Base-by-base conservation (phyloP, 495 filamentous ascomycete genomes). In the Talaromyces stipitatus region DNA sequence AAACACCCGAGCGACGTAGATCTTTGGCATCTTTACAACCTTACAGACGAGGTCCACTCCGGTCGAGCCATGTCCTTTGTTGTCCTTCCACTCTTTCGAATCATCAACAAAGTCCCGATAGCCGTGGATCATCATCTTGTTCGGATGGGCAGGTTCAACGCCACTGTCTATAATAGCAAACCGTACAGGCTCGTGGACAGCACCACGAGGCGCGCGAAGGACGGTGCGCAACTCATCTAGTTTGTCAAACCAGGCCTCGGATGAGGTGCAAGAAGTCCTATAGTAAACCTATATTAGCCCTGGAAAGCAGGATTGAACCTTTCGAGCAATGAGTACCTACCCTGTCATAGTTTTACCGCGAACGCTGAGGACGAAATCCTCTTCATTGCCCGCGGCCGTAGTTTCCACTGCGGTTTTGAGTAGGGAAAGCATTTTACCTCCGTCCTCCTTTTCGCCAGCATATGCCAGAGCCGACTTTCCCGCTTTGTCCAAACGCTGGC, bases 401-500 rank as follows among this genome's bases (percentile, higher is more conserved):
- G 28, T 29, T 29, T 29, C 28, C 4, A 29, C 36, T 11, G 36
- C 4, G 22, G 47, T 10, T 6, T 20, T 11, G 14, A 50, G 14
- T 29, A 50, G 4, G 22, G 8, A 4, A 29, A 50, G 10, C n/a
- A 50, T 24, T n/a, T 50, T 14, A n/a, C n/a, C n/a, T 26, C 14
- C 9, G 16, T 50, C 22, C 10, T 26, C 16, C 12, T 6, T 3
- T 10, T 10, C 22, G 5, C 14, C 12, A 11, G 47, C 47, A 26
- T 12, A 18, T 26, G 22, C n/a, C 14, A 54, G 23, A 38, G 50
- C 3, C 23, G 22, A 9, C 28, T 32, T 29, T 20, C 50, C 50
- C 3, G 3, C 10, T 32, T 54, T 54, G 30, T 28, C 50, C 26
- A 26, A 59, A 32, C 64, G 64, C 59, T 78, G 67, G 48, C 75